These are phyloP conservation scores for Hypoxylon sp. DNA, from an alignment of 2,329 filamentous ascomycete genomes.

Conservation along the genomic window DNA sequence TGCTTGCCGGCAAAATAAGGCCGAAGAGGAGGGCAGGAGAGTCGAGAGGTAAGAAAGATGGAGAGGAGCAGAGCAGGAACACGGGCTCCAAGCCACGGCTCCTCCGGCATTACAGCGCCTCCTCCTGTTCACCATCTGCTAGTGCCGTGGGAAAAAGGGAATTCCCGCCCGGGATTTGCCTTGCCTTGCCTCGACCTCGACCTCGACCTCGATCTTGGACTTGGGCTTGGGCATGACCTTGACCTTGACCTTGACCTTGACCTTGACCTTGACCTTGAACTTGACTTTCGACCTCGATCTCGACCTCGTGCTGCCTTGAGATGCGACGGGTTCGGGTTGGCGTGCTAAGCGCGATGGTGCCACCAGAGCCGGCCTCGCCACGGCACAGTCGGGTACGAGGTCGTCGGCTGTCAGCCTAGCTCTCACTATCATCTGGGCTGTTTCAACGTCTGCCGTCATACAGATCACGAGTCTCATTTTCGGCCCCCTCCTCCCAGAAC, in stretches of 20 bases:
- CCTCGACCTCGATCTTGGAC: too few relatives aligned
- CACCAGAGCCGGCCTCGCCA: too few relatives aligned
- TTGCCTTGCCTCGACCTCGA: too few relatives aligned
- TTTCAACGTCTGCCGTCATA: slow-evolving; percentile 10
- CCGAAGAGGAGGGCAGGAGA: background rate
- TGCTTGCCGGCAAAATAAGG: background rate
- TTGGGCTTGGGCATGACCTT: too few relatives aligned
- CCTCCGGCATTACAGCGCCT: slow-evolving; percentile 31
- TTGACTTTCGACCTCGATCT: too few relatives aligned
- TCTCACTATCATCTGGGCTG: slow-evolving; percentile 20
- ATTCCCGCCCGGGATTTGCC: slow-evolving; percentile 17
- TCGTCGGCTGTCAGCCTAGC: slow-evolving; percentile 24
- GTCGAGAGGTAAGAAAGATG: background rate
- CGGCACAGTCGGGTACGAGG: too few relatives aligned
- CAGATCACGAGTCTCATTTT: slow-evolving; percentile 21
- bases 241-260: too few relatives aligned
- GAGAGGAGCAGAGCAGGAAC: background rate
- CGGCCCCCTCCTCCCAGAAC: slow-evolving; percentile 31
- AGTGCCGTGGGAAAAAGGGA: slow-evolving; percentile 14
- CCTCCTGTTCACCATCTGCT: slow-evolving; percentile 20
- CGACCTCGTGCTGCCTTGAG: slow-evolving; percentile 1
- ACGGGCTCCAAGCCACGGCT: slow-evolving; percentile 16
- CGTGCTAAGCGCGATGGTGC: slow-evolving; percentile 1
- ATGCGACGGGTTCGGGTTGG: slow-evolving; percentile 2
- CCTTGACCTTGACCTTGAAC: too few relatives aligned